These are phyloP conservation scores for Tetrapyrgos nigripes DNA, from an alignment of 1,284 basidiomycete species.

Conservation along the genomic window DNA sequence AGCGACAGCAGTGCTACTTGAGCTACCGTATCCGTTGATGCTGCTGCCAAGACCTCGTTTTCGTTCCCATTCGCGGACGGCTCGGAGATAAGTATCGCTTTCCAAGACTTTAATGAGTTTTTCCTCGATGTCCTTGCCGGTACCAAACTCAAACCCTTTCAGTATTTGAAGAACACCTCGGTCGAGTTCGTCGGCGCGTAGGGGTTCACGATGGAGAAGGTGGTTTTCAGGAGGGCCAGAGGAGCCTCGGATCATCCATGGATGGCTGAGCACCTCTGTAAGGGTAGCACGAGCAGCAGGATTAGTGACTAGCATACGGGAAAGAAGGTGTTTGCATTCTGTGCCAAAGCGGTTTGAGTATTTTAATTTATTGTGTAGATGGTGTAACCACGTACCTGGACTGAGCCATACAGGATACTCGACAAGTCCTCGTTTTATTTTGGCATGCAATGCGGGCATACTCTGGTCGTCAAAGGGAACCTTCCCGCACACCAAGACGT, in stretches of 20 bases:
- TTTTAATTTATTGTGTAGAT: conserved; percentile 7
- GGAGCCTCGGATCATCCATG: conserved; percentile 96
- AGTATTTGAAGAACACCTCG: conserved; percentile 87
- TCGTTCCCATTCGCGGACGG: conserved; percentile 82
- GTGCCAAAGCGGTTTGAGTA: conserved; percentile 17
- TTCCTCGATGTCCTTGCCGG: conserved; percentile 84
- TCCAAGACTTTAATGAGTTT: conserved; percentile 78
- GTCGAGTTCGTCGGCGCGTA: conserved; percentile 89
- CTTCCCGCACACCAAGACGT: conserved; percentile 97
- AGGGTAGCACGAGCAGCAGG: conserved; percentile 87
- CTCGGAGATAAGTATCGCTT: conserved; percentile 79
- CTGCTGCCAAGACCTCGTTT: conserved; percentile 50
- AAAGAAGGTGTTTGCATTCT: conserved; percentile 96
- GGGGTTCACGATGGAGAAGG: conserved; percentile 87
- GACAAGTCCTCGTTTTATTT: conserved; percentile 97
- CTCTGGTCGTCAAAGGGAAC: conserved; percentile 99
- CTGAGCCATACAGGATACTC: conserved; percentile 98
- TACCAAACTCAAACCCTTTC: conserved; percentile 97
- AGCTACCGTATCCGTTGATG: conserved; percentile 49
- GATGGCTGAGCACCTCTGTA: conserved; percentile 87
- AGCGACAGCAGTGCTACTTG: conserved; percentile 17
- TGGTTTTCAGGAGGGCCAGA: conserved; percentile 83
- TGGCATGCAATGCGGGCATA: conserved; percentile 98
- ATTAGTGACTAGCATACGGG: conserved; percentile 96
- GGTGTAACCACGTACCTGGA: conserved; percentile 63